These are phyloP conservation scores for Cercis canadensis DNA, from an alignment of 306 rosid genomes.

Conservation along the genomic window DNA sequence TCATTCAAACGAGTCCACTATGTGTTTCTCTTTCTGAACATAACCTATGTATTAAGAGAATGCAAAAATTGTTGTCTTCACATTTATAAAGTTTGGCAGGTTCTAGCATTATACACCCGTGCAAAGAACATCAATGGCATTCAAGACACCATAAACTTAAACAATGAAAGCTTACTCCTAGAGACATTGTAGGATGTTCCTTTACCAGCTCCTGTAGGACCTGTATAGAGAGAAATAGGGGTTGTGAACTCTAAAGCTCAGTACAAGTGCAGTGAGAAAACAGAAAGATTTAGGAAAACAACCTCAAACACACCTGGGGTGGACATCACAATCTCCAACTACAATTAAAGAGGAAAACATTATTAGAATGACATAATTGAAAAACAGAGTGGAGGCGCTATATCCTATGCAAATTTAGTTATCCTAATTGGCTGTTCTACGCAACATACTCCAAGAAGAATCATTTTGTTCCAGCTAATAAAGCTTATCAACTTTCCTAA, in stretches of 20 bases:
- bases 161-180: constrained; percentile 64
- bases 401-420: constrained; percentile 5
- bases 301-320: constrained; percentile 97
- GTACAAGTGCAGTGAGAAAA: constrained; percentile 26
- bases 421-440: background rate
- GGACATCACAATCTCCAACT: constrained; percentile 88
- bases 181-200: constrained; percentile 66
- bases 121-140: constrained; percentile 9
- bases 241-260: constrained; percentile 34
- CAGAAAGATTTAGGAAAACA: constrained; percentile 43
- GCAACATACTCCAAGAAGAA: constrained; percentile 8
- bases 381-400: background rate
- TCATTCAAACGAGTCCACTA: constrained; percentile 11
- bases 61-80: constrained; percentile 3
- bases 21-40: background rate
- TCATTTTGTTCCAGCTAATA: constrained; percentile 11
- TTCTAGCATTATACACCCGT: constrained; percentile 13
- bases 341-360: constrained; percentile 41
- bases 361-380: constrained; percentile 41
- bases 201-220: constrained; percentile 74
- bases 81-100: constrained; percentile 21
- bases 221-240: constrained; percentile 46
- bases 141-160: constrained; percentile 13
- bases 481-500: constrained; percentile 11
- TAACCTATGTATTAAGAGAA: constrained; percentile 10